Percentiles rank a stretch among this genome's conserved stretches.
phyloP scores from a whole-genome alignment of 352 stramenopile species.

The Hyaloperonospora arabidopsidis region DNA sequence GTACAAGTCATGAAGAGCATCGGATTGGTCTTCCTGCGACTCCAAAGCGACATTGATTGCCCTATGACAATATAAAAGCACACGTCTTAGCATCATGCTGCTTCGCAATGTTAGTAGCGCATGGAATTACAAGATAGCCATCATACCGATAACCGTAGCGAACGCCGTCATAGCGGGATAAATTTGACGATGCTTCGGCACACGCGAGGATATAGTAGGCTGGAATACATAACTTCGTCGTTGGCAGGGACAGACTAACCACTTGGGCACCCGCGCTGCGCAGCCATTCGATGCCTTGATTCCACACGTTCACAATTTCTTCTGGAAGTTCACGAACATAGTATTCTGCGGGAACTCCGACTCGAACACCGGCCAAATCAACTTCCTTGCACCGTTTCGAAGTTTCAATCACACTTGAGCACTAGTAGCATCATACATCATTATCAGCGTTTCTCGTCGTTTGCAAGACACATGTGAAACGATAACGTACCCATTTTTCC shows the following conservation, averaged over 20 bases:
- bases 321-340: slow-evolving; percentile 87
- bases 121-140: background rate
- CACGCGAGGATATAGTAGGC: slow-evolving; percentile 98
- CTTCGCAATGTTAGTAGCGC: background rate
- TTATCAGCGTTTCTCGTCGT: slow-evolving; percentile 3
- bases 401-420: slow-evolving; percentile 26
- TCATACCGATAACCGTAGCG: slow-evolving; percentile 77
- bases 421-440: slow-evolving; percentile 17
- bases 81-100: background rate
- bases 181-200: slow-evolving; percentile 96
- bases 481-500: slow-evolving; percentile 46
- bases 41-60: slow-evolving; percentile 45
- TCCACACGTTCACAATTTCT: slow-evolving; percentile 81
- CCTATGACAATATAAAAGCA: slow-evolving; percentile 20
- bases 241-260: slow-evolving; percentile 67
- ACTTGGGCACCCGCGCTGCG: slow-evolving; percentile 61
- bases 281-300: slow-evolving; percentile 64
- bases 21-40: slow-evolving; percentile 56
- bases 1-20: slow-evolving; percentile 80
- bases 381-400: slow-evolving; percentile 21
- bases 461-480: background rate
- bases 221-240: slow-evolving; percentile 85
- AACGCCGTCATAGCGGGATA: slow-evolving; percentile 96
- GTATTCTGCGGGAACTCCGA: slow-evolving; percentile 93
- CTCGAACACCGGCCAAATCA: slow-evolving; percentile 67